Percentiles rank a stretch among this genome's conserved stretches.
Evolutionary conservation across 495 filamentous ascomycete species (phyloP).

Genomic region (Sordaria brevicollis): DNA sequence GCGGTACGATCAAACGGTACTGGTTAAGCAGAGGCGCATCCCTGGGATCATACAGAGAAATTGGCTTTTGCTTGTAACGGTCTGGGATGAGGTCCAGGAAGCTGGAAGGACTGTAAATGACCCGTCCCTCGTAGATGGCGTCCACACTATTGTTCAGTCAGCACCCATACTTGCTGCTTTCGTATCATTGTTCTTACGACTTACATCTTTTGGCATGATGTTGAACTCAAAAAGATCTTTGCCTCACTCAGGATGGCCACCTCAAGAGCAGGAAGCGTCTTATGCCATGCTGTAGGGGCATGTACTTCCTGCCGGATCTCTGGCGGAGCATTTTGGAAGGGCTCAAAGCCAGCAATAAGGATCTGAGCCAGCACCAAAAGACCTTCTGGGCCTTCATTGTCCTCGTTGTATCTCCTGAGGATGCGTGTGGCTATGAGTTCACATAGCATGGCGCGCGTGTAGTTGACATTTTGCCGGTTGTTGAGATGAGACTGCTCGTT

Average conservation of each 20-base stretch:
- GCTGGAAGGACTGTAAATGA: constrained; percentile 59
- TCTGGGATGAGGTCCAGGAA: constrained; percentile 66
- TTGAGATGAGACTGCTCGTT: constrained; percentile 53
- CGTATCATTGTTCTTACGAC: constrained; percentile 1
- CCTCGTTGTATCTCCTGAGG: constrained; percentile 56
- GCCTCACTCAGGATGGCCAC: constrained; percentile 61
- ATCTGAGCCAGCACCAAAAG: constrained; percentile 59
- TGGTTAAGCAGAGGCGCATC: constrained; percentile 60
- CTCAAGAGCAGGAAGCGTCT: constrained; percentile 57
- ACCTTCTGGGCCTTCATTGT: constrained; percentile 46
- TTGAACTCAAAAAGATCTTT: constrained; percentile 54
- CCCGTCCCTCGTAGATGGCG: constrained; percentile 55
- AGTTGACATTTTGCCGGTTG: constrained; percentile 60
- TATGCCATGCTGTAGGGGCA: constrained; percentile 38
- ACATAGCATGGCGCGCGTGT: constrained; percentile 55
- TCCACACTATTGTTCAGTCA: constrained; percentile 34
- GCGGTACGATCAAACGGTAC: constrained; percentile 61
- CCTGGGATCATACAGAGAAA: constrained; percentile 57
- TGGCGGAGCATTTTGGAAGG: constrained; percentile 57
- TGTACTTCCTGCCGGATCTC: constrained; percentile 42
- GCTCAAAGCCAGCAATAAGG: constrained; percentile 62
- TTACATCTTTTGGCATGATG: constrained; percentile 57
- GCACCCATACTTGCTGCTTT: background rate
- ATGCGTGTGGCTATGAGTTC: constrained; percentile 58
- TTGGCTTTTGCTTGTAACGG: constrained; percentile 61